Evolutionary conservation across 2,329 filamentous ascomycete genomes (phyloP).

Genomic region (Cercospora sp.): DNA sequence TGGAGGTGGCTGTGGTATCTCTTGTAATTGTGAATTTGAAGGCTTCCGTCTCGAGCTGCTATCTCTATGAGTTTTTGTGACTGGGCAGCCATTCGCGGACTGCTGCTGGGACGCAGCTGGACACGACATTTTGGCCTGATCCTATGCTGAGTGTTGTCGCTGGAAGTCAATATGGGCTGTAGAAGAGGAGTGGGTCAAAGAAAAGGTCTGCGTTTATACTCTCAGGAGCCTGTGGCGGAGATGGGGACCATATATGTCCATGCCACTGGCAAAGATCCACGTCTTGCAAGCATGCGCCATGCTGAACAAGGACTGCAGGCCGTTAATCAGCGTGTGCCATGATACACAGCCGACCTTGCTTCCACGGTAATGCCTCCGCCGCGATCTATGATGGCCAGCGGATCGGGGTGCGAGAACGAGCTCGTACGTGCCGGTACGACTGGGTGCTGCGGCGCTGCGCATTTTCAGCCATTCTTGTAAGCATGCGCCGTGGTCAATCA

Average conservation of each 20-base stretch:
- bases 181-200: background rate
- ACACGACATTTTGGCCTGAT: background rate
- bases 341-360: background rate
- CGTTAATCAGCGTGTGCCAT: background rate
- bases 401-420: background rate
- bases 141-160: background rate
- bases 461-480: background rate
- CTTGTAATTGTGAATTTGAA: background rate
- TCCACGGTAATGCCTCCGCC: background rate
- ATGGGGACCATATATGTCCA: background rate
- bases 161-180: background rate
- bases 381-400: background rate
- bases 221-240: background rate
- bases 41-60: background rate
- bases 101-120: background rate
- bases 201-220: background rate
- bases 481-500: background rate
- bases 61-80: background rate
- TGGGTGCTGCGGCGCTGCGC: background rate
- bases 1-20: conserved; percentile 28
- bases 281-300: background rate
- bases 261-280: background rate
- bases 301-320: background rate
- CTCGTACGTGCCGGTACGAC: background rate
- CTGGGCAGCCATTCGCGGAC: background rate